Evolutionary conservation across 2,329 filamentous ascomycete species (phyloP).

Genomic region (Sordariomycetes sp.): DNA sequence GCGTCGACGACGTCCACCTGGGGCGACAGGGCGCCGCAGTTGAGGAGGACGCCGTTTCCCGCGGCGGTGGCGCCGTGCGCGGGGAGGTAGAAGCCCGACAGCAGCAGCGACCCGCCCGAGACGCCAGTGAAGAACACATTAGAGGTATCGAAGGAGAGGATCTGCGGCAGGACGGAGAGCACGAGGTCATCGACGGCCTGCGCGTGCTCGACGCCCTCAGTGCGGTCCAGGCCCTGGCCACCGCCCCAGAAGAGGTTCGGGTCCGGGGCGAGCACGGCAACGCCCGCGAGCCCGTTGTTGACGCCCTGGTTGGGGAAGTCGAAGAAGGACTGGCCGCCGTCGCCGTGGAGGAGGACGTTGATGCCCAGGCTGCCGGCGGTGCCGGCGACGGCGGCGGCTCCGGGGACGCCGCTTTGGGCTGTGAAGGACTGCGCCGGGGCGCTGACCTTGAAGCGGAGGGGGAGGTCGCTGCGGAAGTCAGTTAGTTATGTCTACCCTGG

Average conservation of each 20-base stretch:
- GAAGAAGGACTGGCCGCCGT: constrained; percentile 48
- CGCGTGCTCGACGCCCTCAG: constrained; percentile 43
- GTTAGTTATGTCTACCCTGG: no score
- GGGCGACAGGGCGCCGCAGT: constrained; percentile 42
- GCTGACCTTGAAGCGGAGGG: constrained; percentile 44
- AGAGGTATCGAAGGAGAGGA: constrained; percentile 39
- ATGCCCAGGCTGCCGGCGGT: constrained; percentile 30
- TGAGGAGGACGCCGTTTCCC: constrained; percentile 40
- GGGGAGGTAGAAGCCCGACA: constrained; percentile 47
- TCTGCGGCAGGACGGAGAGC: constrained; percentile 39
- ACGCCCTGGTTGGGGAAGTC: constrained; percentile 46
- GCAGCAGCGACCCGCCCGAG: constrained; percentile 39
- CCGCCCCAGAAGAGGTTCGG: constrained; percentile 48
- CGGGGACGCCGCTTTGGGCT: constrained; percentile 33
- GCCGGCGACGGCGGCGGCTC: constrained; percentile 21
- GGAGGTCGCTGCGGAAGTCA: constrained; percentile 27
- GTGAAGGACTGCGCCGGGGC: constrained; percentile 44
- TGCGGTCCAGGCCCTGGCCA: constrained; percentile 36
- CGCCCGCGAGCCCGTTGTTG: constrained; percentile 37
- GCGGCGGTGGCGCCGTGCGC: constrained; percentile 39
- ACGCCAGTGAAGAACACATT: constrained; percentile 49
- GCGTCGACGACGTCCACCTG: constrained; percentile 37
- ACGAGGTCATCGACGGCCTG: constrained; percentile 44
- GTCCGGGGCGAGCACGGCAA: constrained; percentile 42
- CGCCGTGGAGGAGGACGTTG: constrained; percentile 49